Percentiles rank a stretch among this genome's conserved stretches.
Evolutionary conservation across 495 filamentous ascomycete species (phyloP).

Genomic region (Mytilinidion resinicola): DNA sequence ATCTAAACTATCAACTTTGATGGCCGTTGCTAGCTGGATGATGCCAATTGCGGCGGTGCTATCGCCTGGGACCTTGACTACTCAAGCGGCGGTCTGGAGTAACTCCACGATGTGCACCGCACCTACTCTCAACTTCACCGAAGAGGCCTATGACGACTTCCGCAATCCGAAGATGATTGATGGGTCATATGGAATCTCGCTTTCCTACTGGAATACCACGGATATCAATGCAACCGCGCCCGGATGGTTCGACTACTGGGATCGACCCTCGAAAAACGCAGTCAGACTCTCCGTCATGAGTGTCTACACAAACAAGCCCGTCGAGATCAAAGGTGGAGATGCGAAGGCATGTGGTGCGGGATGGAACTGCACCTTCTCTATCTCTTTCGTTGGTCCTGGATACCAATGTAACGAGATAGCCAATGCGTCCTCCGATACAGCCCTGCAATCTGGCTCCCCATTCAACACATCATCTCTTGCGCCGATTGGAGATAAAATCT

Average conservation of each 20-base stretch:
- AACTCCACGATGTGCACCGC: constrained; percentile 16
- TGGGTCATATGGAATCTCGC: constrained; percentile 22
- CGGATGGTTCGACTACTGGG: constrained; percentile 24
- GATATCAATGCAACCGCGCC: constrained; percentile 10
- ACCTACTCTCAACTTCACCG: constrained; percentile 24
- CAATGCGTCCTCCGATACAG: not conserved
- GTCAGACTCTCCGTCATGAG: constrained; percentile 19
- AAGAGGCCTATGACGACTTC: not conserved
- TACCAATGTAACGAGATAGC: constrained; percentile 28
- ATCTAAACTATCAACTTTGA: constrained; percentile 33
- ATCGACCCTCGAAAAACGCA: constrained; percentile 25
- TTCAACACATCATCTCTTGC: constrained; percentile 17
- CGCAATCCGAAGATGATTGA: constrained; percentile 8
- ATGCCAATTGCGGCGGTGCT: not conserved
- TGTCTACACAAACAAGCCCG: constrained; percentile 13
- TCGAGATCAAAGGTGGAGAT: not conserved
- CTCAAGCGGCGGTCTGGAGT: constrained; percentile 11
- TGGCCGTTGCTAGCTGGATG: constrained; percentile 33
- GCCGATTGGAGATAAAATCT: constrained; percentile 23
- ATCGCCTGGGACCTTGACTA: constrained; percentile 32
- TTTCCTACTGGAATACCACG: constrained; percentile 31
- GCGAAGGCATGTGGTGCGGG: constrained; percentile 6
- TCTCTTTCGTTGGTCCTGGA: constrained; percentile 28
- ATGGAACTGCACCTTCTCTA: constrained; percentile 30
- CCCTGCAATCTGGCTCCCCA: not conserved